Conservation (phyloP, 2,329 filamentous ascomycete species). For the Diplodia corticola region DNA sequence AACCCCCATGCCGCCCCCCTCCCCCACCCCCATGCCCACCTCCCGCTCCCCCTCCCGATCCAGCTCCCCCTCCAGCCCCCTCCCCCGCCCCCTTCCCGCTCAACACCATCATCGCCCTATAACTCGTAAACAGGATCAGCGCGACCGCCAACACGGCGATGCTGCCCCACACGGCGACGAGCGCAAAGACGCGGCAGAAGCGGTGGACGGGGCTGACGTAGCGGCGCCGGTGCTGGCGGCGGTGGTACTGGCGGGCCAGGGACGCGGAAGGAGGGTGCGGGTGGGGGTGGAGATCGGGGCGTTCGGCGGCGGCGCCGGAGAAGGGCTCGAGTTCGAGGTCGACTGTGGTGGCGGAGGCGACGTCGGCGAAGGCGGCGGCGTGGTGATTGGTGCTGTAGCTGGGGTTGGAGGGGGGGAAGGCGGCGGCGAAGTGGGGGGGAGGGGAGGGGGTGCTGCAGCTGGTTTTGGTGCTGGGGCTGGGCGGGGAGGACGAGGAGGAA, state of each 20-base stretch:
- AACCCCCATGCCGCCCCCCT: not conserved
- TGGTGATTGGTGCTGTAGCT: no score
- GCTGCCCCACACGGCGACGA: slow-evolving; percentile 7
- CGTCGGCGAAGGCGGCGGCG: not conserved
- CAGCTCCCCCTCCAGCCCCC: not conserved
- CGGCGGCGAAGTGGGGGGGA: not conserved
- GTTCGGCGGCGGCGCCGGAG: slow-evolving; percentile 9
- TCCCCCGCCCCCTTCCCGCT: not conserved
- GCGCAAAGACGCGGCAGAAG: slow-evolving; percentile 14
- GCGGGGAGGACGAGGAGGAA: not conserved
- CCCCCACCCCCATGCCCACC: not conserved
- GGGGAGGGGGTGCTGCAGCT: not conserved
- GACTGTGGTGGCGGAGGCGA: not conserved
- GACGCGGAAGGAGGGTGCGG: no score
- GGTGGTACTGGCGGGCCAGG: no score
- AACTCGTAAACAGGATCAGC: not conserved
- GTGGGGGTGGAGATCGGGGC: not conserved
- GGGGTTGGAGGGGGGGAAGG: no score
- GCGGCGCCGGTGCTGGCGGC: not conserved
- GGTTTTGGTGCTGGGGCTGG: not conserved
- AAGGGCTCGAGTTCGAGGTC: slow-evolving; percentile 16
- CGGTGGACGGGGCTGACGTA: not conserved
- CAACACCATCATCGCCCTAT: not conserved
- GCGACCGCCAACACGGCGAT: slow-evolving; percentile 8
- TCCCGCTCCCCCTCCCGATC: not conserved